These are phyloP conservation scores for Alternaria sp. DNA, from an alignment of 2,329 filamentous ascomycete species.

Conservation along the genomic window DNA sequence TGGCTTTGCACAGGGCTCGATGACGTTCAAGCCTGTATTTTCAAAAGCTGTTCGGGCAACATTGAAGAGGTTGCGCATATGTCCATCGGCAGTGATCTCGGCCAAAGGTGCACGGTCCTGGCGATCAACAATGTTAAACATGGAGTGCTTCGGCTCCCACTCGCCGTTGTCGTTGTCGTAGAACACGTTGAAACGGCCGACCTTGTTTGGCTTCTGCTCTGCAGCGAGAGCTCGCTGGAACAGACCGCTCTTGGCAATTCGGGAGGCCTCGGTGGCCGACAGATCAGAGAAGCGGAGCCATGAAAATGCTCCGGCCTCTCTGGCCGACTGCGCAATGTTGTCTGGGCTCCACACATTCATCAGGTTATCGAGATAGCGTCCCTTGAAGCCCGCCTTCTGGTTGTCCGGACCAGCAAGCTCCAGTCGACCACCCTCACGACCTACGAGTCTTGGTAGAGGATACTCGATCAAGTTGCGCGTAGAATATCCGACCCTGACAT, in stretches of 20 bases:
- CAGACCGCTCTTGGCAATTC: conserved; percentile 70
- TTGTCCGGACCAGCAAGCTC: conserved; percentile 77
- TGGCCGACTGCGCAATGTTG: conserved; percentile 70
- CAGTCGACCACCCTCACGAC: conserved; percentile 78
- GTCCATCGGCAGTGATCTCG: conserved; percentile 73
- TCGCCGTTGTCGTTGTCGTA: conserved; percentile 71
- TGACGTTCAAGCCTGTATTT: conserved; percentile 73
- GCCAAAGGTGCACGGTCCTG: conserved; percentile 70
- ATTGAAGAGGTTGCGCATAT: conserved; percentile 78
- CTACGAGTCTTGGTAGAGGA: conserved; percentile 79
- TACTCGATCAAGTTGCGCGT: conserved; percentile 87
- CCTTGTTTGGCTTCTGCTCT: conserved; percentile 58
- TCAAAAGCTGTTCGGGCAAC: conserved; percentile 71
- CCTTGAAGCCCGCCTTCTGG: conserved; percentile 76
- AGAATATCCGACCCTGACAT: conserved; percentile 83
- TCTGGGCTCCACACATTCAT: conserved; percentile 91
- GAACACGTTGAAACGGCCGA: conserved; percentile 69
- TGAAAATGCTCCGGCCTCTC: conserved; percentile 74
- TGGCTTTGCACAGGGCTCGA: conserved; percentile 84
- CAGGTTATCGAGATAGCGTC: conserved; percentile 76
- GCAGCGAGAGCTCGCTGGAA: conserved; percentile 76
- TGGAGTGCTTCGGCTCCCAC: conserved; percentile 74
- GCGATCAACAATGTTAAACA: conserved; percentile 80
- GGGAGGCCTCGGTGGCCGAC: conserved; percentile 74
- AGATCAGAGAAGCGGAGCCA: conserved; percentile 87